These are phyloP conservation scores for Guadua angustifolia DNA, from an alignment of 176 grass and related monocot species.

Conservation along the genomic window DNA sequence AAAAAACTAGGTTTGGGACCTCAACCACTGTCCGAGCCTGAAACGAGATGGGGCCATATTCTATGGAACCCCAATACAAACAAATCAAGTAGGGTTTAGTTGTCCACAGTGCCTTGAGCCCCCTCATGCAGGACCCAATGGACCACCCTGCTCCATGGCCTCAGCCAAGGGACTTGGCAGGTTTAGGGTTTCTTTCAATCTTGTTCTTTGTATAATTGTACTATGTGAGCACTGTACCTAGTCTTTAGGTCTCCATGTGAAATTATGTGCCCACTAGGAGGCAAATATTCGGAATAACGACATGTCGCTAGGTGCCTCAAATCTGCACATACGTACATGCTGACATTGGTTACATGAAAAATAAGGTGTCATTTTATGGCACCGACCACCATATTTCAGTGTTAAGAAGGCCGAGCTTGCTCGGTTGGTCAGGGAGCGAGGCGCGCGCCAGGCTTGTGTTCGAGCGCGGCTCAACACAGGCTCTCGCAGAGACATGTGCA, in stretches of 20 bases:
- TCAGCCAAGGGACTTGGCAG: neutral
- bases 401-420: neutral
- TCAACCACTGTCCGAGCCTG: neutral
- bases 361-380: neutral
- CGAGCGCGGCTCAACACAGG: too few species aligned
- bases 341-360: neutral
- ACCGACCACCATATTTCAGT: neutral
- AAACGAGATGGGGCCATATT: neutral
- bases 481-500: too few species aligned
- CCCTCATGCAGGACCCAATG: neutral
- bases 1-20: neutral
- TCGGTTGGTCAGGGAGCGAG: too few species aligned
- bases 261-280: neutral
- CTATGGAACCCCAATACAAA: conserved; percentile 9
- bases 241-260: neutral
- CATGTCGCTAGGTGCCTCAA: neutral
- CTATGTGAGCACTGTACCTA: too few species aligned
- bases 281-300: neutral
- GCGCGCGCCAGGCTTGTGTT: too few species aligned
- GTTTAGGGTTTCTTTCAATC: neutral
- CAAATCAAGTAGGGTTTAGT: neutral
- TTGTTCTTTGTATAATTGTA: neutral
- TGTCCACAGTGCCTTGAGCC: neutral
- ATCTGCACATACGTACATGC: neutral
- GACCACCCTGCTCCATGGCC: neutral